phyloP scores from a whole-genome alignment of 1,284 basidiomycete genomes.

The Boletus sp. region DNA sequence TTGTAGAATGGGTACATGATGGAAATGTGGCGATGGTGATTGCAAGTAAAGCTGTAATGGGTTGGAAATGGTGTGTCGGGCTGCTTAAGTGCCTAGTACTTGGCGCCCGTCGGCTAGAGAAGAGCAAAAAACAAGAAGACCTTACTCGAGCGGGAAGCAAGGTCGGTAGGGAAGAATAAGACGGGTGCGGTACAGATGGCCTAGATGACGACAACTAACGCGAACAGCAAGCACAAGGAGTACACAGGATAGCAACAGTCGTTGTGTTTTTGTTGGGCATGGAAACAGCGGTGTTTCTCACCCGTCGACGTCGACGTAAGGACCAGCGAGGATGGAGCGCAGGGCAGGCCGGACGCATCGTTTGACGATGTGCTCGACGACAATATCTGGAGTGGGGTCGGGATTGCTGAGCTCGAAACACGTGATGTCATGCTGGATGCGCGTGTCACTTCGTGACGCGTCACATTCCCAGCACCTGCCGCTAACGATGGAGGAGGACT shows the following conservation, averaged over 20 bases:
- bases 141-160: not conserved
- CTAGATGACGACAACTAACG: not conserved
- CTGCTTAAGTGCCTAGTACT: constrained; percentile 11
- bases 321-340: no score
- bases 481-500: constrained; percentile 67
- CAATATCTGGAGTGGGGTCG: not conserved
- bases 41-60: not conserved
- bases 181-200: not conserved
- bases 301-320: no score
- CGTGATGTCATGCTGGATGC: constrained; percentile 6
- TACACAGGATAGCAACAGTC: constrained; percentile 1
- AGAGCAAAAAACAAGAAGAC: not conserved
- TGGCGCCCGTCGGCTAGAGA: constrained; percentile 1
- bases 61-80: not conserved
- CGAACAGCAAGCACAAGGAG: not conserved
- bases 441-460: constrained; percentile 8
- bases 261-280: constrained; percentile 10
- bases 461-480: not conserved
- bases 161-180: constrained; percentile 15
- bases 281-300: not conserved
- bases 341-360: not conserved
- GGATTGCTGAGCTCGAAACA: constrained; percentile 1
- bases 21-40: not conserved
- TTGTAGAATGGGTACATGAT: constrained; percentile 8
- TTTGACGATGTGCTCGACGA: not conserved